phyloP scores from a whole-genome alignment of 2,329 filamentous ascomycete species.

The Myotisia sp. region DNA sequence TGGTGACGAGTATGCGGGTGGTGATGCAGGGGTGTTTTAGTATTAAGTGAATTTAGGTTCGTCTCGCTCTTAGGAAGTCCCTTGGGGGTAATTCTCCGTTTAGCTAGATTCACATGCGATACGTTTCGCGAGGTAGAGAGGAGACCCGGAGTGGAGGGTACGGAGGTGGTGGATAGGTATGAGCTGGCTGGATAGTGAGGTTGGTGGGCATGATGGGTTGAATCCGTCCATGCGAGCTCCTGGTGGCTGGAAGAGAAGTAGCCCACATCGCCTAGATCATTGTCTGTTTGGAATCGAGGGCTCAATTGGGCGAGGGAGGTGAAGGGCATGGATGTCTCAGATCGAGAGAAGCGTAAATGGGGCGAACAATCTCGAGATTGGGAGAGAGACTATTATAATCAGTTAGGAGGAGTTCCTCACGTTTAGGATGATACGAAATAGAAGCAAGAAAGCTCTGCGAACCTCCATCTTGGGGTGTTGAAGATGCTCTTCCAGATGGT shows the following conservation, averaged over 20 bases:
- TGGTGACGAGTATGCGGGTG: slow-evolving; percentile 5
- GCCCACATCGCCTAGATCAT: slow-evolving; percentile 24
- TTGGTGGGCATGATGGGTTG: slow-evolving; percentile 21
- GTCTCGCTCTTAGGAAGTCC: slow-evolving; percentile 23
- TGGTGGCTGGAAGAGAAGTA: slow-evolving; percentile 17
- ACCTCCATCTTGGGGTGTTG: no score
- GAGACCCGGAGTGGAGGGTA: slow-evolving; percentile 30
- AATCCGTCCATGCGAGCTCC: slow-evolving; percentile 11
- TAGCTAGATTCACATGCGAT: slow-evolving; percentile 22
- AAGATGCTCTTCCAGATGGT: no score
- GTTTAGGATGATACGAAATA: no score
- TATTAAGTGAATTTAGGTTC: slow-evolving; percentile 19
- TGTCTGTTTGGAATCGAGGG: slow-evolving; percentile 39
- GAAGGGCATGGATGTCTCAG: slow-evolving; percentile 45
- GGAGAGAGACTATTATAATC: slow-evolving; percentile 7
- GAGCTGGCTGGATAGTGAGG: slow-evolving; percentile 18
- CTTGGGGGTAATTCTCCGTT: slow-evolving; percentile 23
- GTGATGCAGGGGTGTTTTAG: slow-evolving; percentile 17
- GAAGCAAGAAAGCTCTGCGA: no score
- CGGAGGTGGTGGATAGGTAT: slow-evolving; percentile 29
- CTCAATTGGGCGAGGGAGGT: slow-evolving; percentile 48
- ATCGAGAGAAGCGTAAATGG: slow-evolving; percentile 35
- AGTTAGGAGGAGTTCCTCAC: no score
- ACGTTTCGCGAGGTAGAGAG: slow-evolving; percentile 29
- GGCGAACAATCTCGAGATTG: slow-evolving; percentile 17